phyloP scores from a whole-genome alignment of 2,329 filamentous ascomycete genomes.

The Beauveria pseudobassiana region DNA sequence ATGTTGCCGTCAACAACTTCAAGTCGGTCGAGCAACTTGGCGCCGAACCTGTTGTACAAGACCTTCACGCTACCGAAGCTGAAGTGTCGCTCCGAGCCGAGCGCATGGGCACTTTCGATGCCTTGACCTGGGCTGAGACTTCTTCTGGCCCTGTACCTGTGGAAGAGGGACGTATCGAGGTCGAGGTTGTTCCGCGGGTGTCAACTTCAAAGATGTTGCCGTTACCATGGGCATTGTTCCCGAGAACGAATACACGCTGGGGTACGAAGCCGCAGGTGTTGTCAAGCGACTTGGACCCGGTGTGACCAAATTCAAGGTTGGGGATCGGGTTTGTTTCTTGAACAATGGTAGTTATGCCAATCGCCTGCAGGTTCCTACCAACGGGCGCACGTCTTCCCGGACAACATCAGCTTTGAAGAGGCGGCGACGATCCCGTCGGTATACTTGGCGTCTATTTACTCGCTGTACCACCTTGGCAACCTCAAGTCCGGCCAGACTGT shows the following conservation, averaged over 20 bases:
- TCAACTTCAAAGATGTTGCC: constrained; percentile 16
- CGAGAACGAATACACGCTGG: constrained; percentile 10
- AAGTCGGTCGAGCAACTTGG: not conserved
- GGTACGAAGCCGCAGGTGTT: constrained; percentile 17
- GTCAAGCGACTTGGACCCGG: constrained; percentile 13
- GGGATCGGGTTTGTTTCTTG: constrained; percentile 17
- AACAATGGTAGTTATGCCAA: not conserved
- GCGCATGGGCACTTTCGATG: constrained; percentile 4
- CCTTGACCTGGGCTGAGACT: constrained; percentile 13
- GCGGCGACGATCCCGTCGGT: constrained; percentile 26
- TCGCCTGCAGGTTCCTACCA: not conserved
- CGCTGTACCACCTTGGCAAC: constrained; percentile 15
- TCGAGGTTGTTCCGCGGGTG: constrained; percentile 8
- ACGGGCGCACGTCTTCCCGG: constrained; percentile 22
- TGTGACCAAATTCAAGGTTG: constrained; percentile 5
- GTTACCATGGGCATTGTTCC: constrained; percentile 15
- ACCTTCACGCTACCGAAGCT: not conserved
- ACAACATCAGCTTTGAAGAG: constrained; percentile 25
- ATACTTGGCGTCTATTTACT: constrained; percentile 21
- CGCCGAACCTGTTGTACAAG: not conserved
- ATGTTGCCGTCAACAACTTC: constrained; percentile 12
- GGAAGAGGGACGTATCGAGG: constrained; percentile 12
- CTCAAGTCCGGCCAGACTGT: constrained; percentile 26
- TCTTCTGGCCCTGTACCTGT: constrained; percentile 9
- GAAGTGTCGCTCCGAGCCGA: not conserved